Base-by-base conservation (phyloP, 495 filamentous ascomycete genomes). In the Podospora conica region DNA sequence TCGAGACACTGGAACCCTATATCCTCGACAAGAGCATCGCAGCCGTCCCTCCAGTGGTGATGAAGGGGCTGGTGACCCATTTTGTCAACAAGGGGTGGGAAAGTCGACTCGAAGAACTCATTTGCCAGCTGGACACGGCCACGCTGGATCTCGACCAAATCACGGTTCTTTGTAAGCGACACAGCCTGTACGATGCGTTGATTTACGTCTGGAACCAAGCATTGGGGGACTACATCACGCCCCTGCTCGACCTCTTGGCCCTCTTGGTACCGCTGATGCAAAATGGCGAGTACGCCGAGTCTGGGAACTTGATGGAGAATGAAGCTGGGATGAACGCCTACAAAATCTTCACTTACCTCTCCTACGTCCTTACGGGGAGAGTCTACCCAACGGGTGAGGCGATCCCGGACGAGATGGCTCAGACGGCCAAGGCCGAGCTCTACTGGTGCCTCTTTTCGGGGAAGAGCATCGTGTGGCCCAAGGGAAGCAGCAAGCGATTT, bases 171-270 rank as follows among this genome's bases (percentile, higher is more conserved):
- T 98, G 96, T 82, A 95, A 93, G 70, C 87, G 92, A 67, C 86
- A 97, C 70, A 85, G 89, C 61, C 86, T 98, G 7, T 98, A 96
- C 70, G 96, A 98, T 79, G 95, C 96, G 11, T 86, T 96, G 69
- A 91, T 97, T 59, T 98, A 98, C 75, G 91, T 98, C 65, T 98
- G 95, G 94, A 97, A 95, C 61, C 89, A 91, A 74, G 92, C 90
- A 33, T 77, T 98, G 25, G 80, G 79, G 68, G 95, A 98, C 77
- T 96, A 94, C 69, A 89, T 97, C 63, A 93, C 94, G 0, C 94
- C 94, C 18, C 78, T 98, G 48, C 86, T 92, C 71, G 92, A 97
- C 67, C 84, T 98, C 12, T 76, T 98, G 55, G 75, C 83, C n/a
- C 77, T 96, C 3, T 81, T 96, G 61, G 81, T 87, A 68, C 84